Base-by-base conservation (phyloP, 768 basidiomycete species). In the Lactarius hengduanensis region DNA sequence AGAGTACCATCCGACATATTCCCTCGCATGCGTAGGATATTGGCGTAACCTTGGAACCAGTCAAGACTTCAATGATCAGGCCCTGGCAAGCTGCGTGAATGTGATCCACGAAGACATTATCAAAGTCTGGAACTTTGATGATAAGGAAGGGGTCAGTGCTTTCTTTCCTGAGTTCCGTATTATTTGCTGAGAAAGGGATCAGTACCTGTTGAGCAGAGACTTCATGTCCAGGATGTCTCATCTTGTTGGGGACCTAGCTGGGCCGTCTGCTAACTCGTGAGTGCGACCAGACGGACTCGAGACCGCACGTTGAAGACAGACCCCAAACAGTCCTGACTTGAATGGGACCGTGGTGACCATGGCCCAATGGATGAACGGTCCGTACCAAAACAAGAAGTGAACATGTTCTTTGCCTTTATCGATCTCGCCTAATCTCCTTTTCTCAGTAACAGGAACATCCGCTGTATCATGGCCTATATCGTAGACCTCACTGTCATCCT, bases 11-110 rank as follows among this genome's bases (percentile, higher is more conserved):
- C n/a, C 3, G 55, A 58, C 38, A 18, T 32, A 3, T 36, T 4
- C 32, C 8, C 10, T 57, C 11, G 18, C 7, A 6, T 16, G 41
- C 56, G 7, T 36, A 66, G 65, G 45, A 34, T 66, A 66, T n/a
- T 66, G 65, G 65, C n/a, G 56, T 58, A 54, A n/a, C 10, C 65
- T 66, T 30, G 45, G 55, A 36, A 62, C 61, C 1, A 62, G 61
- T 58, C 45, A 1, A 9, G 56, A 50, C 28, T 66, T 66, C 30
- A 15, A n/a, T 15, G 38, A 50, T 4, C 26, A n/a, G 16, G 10
- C 28, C 15, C n/a, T 66, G 28, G 20, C 58, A 47, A 4, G 18
- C 56, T 66, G 61, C 6, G 6, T 66, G 9, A 26, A 53, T 1
- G 11, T 57, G 9, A 28, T 66, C 41, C 65, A 66, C n/a, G 30